Percentiles rank a stretch among this genome's conserved stretches.
Evolutionary conservation across 2,329 filamentous ascomycete genomes (phyloP).

Genomic region (Pseudogymnoascus sp.): DNA sequence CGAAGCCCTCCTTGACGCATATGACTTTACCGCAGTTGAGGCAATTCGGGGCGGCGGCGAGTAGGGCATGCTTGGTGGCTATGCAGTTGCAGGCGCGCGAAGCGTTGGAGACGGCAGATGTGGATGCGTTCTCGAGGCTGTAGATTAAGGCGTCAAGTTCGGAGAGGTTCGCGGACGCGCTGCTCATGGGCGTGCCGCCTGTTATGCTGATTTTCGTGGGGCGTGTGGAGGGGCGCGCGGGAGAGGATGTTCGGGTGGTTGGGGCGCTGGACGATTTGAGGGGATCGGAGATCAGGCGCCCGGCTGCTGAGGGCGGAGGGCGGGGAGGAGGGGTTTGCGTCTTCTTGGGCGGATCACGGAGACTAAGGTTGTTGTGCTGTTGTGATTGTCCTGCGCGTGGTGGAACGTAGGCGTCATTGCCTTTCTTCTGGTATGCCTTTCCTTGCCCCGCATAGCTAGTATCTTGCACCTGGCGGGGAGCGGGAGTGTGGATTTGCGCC

Average conservation of each 20-base stretch:
- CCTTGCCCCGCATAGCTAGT: conserved; percentile 54
- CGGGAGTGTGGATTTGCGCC: conserved; percentile 53
- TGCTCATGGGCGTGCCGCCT: conserved; percentile 76
- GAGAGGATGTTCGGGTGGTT: conserved; percentile 43
- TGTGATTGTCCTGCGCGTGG: conserved; percentile 32
- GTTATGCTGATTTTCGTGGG: conserved; percentile 63
- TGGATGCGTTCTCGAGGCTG: conserved; percentile 83
- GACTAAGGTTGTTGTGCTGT: conserved; percentile 32
- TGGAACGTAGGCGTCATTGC: conserved; percentile 66
- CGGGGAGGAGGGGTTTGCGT: conserved; percentile 25
- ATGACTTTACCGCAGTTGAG: conserved; percentile 89
- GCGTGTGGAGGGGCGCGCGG: conserved; percentile 41
- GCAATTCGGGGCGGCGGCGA: conserved; percentile 90
- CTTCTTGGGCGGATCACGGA: conserved; percentile 42
- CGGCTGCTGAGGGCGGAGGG: conserved; percentile 54
- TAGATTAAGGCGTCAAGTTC: conserved; percentile 77
- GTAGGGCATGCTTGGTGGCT: conserved; percentile 76
- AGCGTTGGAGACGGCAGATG: conserved; percentile 57
- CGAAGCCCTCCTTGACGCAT: conserved; percentile 87
- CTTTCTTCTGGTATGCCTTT: conserved; percentile 66
- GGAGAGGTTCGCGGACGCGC: conserved; percentile 65
- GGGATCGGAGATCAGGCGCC: conserved; percentile 74
- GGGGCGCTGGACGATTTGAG: conserved; percentile 48
- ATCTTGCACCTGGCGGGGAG: conserved; percentile 56
- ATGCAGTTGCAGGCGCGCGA: conserved; percentile 79